Percentiles rank a stretch among this genome's conserved stretches.
phyloP scores from a whole-genome alignment of 345 rosid genomes.

The Gossypium sturtianum region DNA sequence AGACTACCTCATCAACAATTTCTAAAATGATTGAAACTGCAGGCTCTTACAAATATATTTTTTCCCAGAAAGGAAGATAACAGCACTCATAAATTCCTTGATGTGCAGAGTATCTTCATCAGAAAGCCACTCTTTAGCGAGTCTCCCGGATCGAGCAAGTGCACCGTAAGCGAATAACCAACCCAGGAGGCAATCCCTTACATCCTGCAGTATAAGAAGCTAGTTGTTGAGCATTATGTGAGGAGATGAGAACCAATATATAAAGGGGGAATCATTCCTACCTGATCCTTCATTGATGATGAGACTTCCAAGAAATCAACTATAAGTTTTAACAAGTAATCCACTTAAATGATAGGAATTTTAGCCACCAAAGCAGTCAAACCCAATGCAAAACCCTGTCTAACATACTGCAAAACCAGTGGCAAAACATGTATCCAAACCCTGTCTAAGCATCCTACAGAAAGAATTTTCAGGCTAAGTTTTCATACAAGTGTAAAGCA shows the following conservation, averaged over 20 bases:
- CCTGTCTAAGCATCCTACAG: not conserved
- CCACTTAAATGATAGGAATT: constrained; percentile 53
- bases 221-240: not conserved
- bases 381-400: constrained; percentile 94
- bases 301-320: constrained; percentile 61
- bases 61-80: constrained; percentile 62
- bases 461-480: not conserved
- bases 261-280: constrained; percentile 23
- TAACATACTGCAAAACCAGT: constrained; percentile 58
- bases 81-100: constrained; percentile 49
- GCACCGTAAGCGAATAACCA: constrained; percentile 85
- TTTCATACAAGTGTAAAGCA: no score
- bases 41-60: constrained; percentile 84
- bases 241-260: not conserved
- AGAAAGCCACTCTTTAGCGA: constrained; percentile 47
- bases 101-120: constrained; percentile 48
- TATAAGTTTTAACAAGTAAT: constrained; percentile 63
- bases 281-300: constrained; percentile 92
- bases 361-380: constrained; percentile 45
- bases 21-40: constrained; percentile 60
- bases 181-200: constrained; percentile 75
- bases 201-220: constrained; percentile 46
- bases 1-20: constrained; percentile 62
- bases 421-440: not conserved
- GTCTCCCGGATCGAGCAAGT: constrained; percentile 64